Percentiles rank a stretch among this genome's conserved stretches.
Conservation (phyloP, 768 basidiomycete genomes). For the Hypholoma fasciculare region DNA sequence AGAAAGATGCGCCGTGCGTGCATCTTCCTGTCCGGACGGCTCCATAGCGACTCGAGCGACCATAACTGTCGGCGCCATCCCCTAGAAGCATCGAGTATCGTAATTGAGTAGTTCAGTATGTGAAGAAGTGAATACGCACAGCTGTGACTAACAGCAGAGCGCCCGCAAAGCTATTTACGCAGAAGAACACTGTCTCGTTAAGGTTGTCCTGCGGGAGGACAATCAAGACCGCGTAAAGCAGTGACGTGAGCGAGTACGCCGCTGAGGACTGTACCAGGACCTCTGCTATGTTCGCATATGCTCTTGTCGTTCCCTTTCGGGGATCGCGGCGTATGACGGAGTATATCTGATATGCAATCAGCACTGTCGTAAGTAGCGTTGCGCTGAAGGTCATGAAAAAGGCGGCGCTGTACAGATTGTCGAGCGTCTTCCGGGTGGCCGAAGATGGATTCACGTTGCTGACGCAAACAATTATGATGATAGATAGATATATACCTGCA, state of each 20-base stretch:
- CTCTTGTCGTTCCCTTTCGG: not conserved
- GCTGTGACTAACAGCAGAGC: not conserved
- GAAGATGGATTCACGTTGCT: not conserved
- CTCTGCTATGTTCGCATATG: not conserved
- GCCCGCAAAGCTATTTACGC: not conserved
- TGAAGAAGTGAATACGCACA: not conserved
- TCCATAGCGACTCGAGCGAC: not conserved
- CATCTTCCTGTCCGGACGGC: not conserved
- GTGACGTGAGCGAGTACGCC: not conserved
- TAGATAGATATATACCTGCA: not conserved
- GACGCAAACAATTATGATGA: not conserved
- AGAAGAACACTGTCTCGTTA: not conserved
- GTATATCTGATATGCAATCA: not conserved
- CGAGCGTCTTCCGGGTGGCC: not conserved
- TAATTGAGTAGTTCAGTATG: not conserved
- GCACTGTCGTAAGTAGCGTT: not conserved
- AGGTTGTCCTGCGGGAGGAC: not conserved
- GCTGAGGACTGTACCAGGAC: not conserved
- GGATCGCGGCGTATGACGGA: not conserved
- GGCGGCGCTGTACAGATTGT: not conserved
- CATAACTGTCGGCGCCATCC: not conserved
- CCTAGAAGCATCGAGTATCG: not conserved
- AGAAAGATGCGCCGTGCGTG: not conserved
- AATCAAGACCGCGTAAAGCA: not conserved
- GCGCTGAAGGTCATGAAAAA: not conserved